Evolutionary conservation across 2,329 filamentous ascomycete genomes (phyloP).

Genomic region (Penicillium sp.): DNA sequence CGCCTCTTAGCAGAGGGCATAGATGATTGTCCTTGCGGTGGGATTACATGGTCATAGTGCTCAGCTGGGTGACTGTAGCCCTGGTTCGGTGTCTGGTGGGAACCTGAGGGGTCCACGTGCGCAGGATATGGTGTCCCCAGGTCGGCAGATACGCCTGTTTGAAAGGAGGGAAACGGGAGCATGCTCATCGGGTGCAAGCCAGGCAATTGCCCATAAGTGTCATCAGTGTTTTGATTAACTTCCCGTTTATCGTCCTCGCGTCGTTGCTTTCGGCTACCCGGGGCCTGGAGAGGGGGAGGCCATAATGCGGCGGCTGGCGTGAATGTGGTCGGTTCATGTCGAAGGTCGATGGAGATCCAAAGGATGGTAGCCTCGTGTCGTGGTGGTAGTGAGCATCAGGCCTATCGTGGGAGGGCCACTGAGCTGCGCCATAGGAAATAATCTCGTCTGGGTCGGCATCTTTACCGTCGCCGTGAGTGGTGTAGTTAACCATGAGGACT

Average conservation of each 20-base stretch:
- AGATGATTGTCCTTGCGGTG: slow-evolving; percentile 65
- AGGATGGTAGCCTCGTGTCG: slow-evolving; percentile 32
- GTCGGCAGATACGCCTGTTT: slow-evolving; percentile 34
- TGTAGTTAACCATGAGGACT: slow-evolving; percentile 73
- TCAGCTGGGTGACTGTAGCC: slow-evolving; percentile 42
- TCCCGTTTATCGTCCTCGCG: slow-evolving; percentile 33
- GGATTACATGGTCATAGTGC: slow-evolving; percentile 70
- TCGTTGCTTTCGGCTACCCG: slow-evolving; percentile 35
- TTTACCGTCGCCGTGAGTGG: slow-evolving; percentile 60
- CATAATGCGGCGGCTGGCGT: slow-evolving; percentile 37
- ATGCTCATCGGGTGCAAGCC: slow-evolving; percentile 28
- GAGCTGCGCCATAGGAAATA: slow-evolving; percentile 58
- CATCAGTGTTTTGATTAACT: slow-evolving; percentile 11
- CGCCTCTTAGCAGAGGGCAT: no score
- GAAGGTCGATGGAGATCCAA: slow-evolving; percentile 35
- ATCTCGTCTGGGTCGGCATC: slow-evolving; percentile 62
- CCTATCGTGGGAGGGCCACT: slow-evolving; percentile 34
- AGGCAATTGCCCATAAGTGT: slow-evolving; percentile 22
- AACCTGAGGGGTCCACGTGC: slow-evolving; percentile 30
- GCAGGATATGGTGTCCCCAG: slow-evolving; percentile 33
- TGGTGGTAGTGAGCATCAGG: slow-evolving; percentile 35
- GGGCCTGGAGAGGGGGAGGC: slow-evolving; percentile 32
- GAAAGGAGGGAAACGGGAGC: slow-evolving; percentile 29
- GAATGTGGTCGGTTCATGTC: slow-evolving; percentile 35
- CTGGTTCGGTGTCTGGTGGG: slow-evolving; percentile 29